Conservation (phyloP, 495 filamentous ascomycete species). For the Sporormia fimetaria region DNA sequence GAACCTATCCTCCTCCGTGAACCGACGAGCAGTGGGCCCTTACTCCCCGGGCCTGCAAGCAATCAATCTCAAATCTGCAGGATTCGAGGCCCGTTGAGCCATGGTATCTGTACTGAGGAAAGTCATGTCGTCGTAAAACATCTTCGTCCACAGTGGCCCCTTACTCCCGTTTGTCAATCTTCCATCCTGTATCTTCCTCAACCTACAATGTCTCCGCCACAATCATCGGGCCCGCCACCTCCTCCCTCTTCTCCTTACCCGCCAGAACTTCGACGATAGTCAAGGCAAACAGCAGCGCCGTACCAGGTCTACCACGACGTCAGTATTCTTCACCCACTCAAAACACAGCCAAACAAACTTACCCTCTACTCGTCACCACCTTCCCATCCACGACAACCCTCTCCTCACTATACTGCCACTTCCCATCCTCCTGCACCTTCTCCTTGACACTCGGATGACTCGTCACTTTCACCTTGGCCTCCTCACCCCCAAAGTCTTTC, state of each 20-base stretch:
- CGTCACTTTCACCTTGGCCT: slow-evolving; percentile 18
- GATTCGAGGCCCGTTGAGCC: too few relatives aligned
- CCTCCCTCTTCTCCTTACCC: slow-evolving; percentile 29
- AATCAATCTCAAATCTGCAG: too few relatives aligned
- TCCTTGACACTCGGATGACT: slow-evolving; percentile 29
- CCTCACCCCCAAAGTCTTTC: slow-evolving; percentile 3
- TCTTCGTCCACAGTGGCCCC: too few relatives aligned
- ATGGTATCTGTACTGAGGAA: too few relatives aligned
- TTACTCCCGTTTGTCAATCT: too few relatives aligned
- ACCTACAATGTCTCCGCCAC: slow-evolving; percentile 19
- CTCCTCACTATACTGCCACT: slow-evolving; percentile 23
- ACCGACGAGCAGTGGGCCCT: too few relatives aligned
- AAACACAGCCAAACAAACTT: slow-evolving; percentile 6
- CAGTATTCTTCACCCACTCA: slow-evolving; percentile 1
- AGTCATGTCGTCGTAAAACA: too few relatives aligned
- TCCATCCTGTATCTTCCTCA: not conserved
- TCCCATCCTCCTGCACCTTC: slow-evolving; percentile 18
- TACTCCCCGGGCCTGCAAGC: too few relatives aligned
- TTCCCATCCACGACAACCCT: slow-evolving; percentile 26
- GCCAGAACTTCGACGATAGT: slow-evolving; percentile 26
- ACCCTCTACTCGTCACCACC: slow-evolving; percentile 27
- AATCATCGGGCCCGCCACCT: slow-evolving; percentile 28
- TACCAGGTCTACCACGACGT: slow-evolving; percentile 23
- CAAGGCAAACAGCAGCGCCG: slow-evolving; percentile 27
- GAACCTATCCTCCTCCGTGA: too few relatives aligned